Evolutionary conservation across 345 rosid species (phyloP).

Genomic region (Triadica sebifera): DNA sequence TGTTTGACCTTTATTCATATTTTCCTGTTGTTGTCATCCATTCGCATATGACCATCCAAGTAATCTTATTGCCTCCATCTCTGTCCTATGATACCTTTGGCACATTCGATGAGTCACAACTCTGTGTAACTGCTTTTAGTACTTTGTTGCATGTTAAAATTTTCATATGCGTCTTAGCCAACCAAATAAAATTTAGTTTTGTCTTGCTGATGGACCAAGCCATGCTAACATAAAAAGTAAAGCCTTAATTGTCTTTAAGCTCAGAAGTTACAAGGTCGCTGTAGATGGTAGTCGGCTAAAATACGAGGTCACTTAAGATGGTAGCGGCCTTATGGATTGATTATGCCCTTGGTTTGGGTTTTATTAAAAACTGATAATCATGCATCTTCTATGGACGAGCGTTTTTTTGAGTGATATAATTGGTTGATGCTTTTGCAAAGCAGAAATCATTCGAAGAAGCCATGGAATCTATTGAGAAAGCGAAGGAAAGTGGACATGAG

Average conservation of each 20-base stretch:
- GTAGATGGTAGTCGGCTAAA: too few species aligned
- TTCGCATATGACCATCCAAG: neutral
- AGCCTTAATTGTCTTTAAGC: neutral
- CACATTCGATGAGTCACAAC: neutral
- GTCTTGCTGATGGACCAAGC: neutral
- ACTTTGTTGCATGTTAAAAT: neutral
- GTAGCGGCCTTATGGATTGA: too few species aligned
- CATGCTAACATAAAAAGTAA: neutral
- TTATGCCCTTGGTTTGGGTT: too few species aligned
- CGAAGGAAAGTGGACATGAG: constrained; percentile 41
- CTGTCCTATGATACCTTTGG: neutral
- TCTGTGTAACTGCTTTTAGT: neutral
- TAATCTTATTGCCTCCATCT: neutral
- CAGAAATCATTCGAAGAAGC: constrained; percentile 95
- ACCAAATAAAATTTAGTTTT: neutral
- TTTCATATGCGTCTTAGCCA: neutral
- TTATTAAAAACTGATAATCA: too few species aligned
- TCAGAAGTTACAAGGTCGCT: too few species aligned
- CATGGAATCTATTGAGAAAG: constrained; percentile 68
- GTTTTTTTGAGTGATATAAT: neutral
- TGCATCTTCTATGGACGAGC: too few species aligned
- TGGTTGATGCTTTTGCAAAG: constrained; percentile 8
- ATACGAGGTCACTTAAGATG: too few species aligned
- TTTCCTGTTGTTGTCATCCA: neutral
- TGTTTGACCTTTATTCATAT: neutral